A percentile compares a stretch with the other conserved stretches of the same genome.
These are phyloP conservation scores for Tillandsia fasciculata DNA, from an alignment of 176 grass and related monocot genomes.

Conservation along the genomic window DNA sequence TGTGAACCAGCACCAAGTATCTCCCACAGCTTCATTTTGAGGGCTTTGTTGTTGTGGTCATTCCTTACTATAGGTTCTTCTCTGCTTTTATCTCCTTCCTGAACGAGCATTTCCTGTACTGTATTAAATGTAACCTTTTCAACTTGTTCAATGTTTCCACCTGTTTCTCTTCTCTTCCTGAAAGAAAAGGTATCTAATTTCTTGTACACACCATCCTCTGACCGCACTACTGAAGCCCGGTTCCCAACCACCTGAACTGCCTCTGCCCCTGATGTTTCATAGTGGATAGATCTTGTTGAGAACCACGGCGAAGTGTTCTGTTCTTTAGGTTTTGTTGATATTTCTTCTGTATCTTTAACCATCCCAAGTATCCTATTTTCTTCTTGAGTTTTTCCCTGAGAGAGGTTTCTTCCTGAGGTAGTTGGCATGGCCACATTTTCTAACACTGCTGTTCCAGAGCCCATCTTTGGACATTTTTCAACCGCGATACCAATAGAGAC, in stretches of 20 bases:
- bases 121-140: slow-evolving; percentile 33
- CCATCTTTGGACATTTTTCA: slow-evolving; percentile 25
- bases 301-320: slow-evolving; percentile 18
- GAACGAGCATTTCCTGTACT: slow-evolving; percentile 16
- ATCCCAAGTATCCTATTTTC: background rate
- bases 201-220: slow-evolving; percentile 22
- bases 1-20: slow-evolving; percentile 76
- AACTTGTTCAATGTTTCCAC: slow-evolving; percentile 23
- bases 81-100: background rate
- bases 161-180: slow-evolving; percentile 32
- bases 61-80: slow-evolving; percentile 28
- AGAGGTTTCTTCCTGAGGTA: slow-evolving; percentile 29
- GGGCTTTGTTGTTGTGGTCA: slow-evolving; percentile 35
- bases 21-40: slow-evolving; percentile 74
- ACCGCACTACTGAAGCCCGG: slow-evolving; percentile 31
- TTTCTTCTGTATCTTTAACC: slow-evolving; percentile 20
- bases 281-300: slow-evolving; percentile 32
- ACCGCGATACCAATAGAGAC: slow-evolving; percentile 69
- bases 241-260: slow-evolving; percentile 31
- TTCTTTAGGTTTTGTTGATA: slow-evolving; percentile 25
- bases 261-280: slow-evolving; percentile 31
- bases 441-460: slow-evolving; percentile 20
- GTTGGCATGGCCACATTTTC: slow-evolving; percentile 14
- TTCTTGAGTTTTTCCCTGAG: slow-evolving; percentile 23
- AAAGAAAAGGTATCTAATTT: slow-evolving; percentile 40